Evolutionary conservation across 768 basidiomycete species (phyloP).

Genomic region (Naganishia kalamii): DNA sequence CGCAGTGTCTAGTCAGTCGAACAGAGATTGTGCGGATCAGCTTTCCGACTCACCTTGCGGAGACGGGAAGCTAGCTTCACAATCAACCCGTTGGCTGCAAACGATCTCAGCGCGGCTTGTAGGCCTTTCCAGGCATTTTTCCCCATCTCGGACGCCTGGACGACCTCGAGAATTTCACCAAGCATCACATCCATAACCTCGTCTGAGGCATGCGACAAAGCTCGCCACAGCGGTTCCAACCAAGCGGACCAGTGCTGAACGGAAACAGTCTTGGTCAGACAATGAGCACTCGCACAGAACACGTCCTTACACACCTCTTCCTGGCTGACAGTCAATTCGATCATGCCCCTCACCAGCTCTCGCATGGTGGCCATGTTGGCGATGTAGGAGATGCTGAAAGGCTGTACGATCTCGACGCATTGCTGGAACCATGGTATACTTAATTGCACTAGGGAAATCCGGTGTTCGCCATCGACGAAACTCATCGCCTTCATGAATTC

Average conservation of each 20-base stretch:
- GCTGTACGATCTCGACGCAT: constrained; percentile 6
- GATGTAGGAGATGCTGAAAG: constrained; percentile 1
- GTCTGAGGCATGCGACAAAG: background rate
- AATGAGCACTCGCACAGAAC: too few species aligned
- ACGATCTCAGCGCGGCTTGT: constrained; percentile 9
- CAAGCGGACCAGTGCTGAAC: constrained; percentile 14
- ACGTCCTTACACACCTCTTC: background rate
- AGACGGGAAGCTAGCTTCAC: constrained; percentile 13
- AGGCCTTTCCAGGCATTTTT: constrained; percentile 4
- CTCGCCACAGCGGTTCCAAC: constrained; percentile 16
- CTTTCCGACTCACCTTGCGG: constrained; percentile 1
- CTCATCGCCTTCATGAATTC: constrained; percentile 4
- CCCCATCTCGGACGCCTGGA: constrained; percentile 5
- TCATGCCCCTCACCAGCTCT: constrained; percentile 13
- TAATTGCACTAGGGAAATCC: background rate
- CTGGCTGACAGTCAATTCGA: constrained; percentile 8
- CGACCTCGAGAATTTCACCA: constrained; percentile 15
- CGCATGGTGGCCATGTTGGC: constrained; percentile 11
- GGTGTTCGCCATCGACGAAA: constrained; percentile 1
- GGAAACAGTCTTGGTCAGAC: too few species aligned
- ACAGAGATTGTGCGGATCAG: too few species aligned
- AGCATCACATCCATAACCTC: constrained; percentile 13
- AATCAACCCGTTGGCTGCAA: constrained; percentile 9
- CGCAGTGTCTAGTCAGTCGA: background rate
- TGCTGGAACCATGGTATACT: constrained; percentile 11